These are phyloP conservation scores for Lepraria neglecta DNA, from an alignment of 495 filamentous ascomycete genomes.

Conservation along the genomic window DNA sequence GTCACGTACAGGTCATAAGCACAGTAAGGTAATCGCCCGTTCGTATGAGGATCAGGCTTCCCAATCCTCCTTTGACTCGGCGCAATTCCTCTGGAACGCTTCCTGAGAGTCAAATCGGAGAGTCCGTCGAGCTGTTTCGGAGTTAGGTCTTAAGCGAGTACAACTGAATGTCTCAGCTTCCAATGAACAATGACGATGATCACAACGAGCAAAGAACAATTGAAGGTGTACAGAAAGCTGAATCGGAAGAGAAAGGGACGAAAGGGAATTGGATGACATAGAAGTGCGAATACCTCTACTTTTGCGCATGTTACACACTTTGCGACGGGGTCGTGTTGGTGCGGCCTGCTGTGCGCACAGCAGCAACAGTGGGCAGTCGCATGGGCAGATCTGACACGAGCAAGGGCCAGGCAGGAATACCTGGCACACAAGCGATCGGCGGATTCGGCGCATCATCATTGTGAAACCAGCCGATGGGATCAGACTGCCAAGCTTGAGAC, in stretches of 20 bases:
- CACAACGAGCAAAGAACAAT: background rate
- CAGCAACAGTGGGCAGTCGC: background rate
- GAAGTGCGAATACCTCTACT: conserved; percentile 9
- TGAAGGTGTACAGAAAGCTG: conserved; percentile 8
- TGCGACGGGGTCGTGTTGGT: conserved; percentile 14
- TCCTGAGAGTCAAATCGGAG: background rate
- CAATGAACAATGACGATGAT: background rate
- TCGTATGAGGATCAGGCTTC: background rate
- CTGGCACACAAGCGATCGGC: conserved; percentile 13
- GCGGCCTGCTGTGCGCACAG: conserved; percentile 18
- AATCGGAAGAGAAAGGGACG: background rate
- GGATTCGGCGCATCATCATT: conserved; percentile 16
- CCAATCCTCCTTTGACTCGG: background rate
- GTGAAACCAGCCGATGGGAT: conserved; percentile 11
- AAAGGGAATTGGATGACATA: background rate
- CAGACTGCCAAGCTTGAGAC: conserved; percentile 10
- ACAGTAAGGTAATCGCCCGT: background rate
- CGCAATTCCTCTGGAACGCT: background rate
- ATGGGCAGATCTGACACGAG: conserved; percentile 9
- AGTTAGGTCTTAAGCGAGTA: conserved; percentile 19
- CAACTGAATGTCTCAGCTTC: background rate
- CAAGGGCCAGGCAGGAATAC: conserved; percentile 8
- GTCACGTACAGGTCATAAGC: background rate
- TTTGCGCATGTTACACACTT: conserved; percentile 19
- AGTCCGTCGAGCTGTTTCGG: conserved; percentile 9